Evolutionary conservation across 2,329 filamentous ascomycete genomes (phyloP).

Genomic region (Cercospora canescens): DNA sequence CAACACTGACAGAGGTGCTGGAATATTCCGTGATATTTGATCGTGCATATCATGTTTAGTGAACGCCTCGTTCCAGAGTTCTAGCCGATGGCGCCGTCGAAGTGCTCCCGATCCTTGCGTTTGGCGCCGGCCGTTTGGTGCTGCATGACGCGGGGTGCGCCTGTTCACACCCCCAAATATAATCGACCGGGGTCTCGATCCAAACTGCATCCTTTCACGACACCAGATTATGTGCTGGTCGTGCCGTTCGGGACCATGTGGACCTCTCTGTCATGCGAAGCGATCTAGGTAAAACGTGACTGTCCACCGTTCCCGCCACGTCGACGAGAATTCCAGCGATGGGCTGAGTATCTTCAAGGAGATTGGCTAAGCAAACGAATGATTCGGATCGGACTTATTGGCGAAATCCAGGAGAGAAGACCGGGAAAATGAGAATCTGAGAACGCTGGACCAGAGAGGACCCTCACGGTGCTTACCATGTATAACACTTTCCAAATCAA

Average conservation of each 20-base stretch:
- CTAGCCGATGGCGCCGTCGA: background rate
- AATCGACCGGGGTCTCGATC: conserved; percentile 1
- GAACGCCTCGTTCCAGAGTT: background rate
- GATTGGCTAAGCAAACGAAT: background rate
- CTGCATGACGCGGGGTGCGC: conserved; percentile 2
- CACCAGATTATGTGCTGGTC: background rate
- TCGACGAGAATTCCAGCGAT: background rate
- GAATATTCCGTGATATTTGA: background rate
- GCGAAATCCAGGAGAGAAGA: conserved; percentile 1
- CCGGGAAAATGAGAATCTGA: background rate
- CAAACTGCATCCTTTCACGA: conserved; percentile 3
- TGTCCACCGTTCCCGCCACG: background rate
- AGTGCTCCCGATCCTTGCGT: background rate
- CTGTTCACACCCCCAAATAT: conserved; percentile 6
- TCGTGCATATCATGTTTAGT: background rate
- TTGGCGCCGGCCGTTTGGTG: background rate
- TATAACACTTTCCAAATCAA: conserved; percentile 47
- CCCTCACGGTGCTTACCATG: conserved; percentile 40
- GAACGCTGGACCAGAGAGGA: background rate
- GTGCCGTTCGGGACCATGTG: background rate
- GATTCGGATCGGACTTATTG: background rate
- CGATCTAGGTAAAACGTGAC: background rate
- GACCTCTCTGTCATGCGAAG: background rate
- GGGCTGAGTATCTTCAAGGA: background rate
- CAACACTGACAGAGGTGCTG: background rate